A percentile compares a stretch with the other conserved stretches of the same genome.
phyloP scores from a whole-genome alignment of 352 stramenopile species.

The Phytophthora pinifolia region DNA sequence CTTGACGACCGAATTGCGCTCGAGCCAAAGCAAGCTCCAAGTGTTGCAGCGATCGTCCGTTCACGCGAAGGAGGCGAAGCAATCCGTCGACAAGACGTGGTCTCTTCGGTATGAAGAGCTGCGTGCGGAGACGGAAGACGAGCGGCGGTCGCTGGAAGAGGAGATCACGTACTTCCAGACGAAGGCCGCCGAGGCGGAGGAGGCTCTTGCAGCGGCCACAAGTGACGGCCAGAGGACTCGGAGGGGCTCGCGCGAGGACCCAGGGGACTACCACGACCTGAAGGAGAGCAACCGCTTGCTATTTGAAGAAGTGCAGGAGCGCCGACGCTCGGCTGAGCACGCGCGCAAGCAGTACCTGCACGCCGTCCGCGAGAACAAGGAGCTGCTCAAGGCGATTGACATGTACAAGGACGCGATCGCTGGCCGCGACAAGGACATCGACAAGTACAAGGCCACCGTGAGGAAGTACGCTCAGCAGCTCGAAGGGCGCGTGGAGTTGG shows the following conservation, averaged over 20 bases:
- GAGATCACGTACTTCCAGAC: slow-evolving; percentile 41
- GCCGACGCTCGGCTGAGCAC: slow-evolving; percentile 47
- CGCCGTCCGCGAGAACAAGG: slow-evolving; percentile 65
- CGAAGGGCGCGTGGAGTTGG: slow-evolving; percentile 50
- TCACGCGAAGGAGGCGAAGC: slow-evolving; percentile 47
- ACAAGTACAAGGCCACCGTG: slow-evolving; percentile 53
- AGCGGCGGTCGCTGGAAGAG: slow-evolving; percentile 44
- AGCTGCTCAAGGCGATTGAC: slow-evolving; percentile 57
- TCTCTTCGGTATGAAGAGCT: slow-evolving; percentile 45
- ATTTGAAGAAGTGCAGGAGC: slow-evolving; percentile 58
- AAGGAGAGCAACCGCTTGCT: slow-evolving; percentile 74
- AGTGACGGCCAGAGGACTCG: slow-evolving; percentile 32
- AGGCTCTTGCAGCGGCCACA: slow-evolving; percentile 32
- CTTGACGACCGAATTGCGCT: slow-evolving; percentile 40
- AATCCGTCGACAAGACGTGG: slow-evolving; percentile 44
- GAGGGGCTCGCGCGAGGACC: slow-evolving; percentile 19
- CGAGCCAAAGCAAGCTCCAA: slow-evolving; percentile 54
- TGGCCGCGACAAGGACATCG: slow-evolving; percentile 67
- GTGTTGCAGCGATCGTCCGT: slow-evolving; percentile 42
- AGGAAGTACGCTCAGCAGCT: slow-evolving; percentile 57
- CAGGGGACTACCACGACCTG: slow-evolving; percentile 40
- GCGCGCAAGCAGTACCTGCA: slow-evolving; percentile 60
- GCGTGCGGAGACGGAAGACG: slow-evolving; percentile 41
- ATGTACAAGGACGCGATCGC: slow-evolving; percentile 65
- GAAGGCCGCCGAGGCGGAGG: slow-evolving; percentile 34